Evolutionary conservation across 257 asterid genomes (phyloP).

Genomic region (Haberlea rhodopensis): DNA sequence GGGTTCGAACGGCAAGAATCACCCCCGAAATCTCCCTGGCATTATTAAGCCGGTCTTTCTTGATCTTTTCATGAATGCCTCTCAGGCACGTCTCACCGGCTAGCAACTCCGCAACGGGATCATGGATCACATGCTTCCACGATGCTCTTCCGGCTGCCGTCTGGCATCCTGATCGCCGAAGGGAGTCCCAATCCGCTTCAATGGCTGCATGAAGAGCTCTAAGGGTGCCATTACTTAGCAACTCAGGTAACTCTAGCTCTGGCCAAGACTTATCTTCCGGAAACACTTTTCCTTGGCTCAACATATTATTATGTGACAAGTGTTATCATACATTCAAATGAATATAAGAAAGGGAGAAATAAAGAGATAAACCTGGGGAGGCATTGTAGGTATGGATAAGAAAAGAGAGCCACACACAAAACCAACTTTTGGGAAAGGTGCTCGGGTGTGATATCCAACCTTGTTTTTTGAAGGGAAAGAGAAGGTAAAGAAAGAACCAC

Average conservation of each 20-base stretch:
- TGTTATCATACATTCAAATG: constrained; percentile 14
- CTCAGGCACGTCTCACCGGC: constrained; percentile 81
- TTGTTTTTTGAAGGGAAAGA: constrained; percentile 47
- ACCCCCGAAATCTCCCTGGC: constrained; percentile 91
- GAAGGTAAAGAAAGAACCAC: constrained; percentile 69
- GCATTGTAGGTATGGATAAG: constrained; percentile 57
- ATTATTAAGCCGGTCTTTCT: constrained; percentile 68
- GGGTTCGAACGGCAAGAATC: constrained; percentile 83
- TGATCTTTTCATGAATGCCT: constrained; percentile 71
- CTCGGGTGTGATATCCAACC: constrained; percentile 40
- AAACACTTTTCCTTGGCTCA: constrained; percentile 44
- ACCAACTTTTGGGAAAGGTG: constrained; percentile 51
- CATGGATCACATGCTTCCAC: constrained; percentile 76
- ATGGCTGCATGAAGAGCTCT: constrained; percentile 57
- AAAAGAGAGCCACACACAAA: constrained; percentile 88
- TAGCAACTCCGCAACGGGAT: constrained; percentile 80
- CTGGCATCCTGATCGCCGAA: constrained; percentile 80
- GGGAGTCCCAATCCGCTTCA: constrained; percentile 70
- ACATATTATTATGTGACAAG: constrained; percentile 37
- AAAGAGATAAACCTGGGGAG: constrained; percentile 37
- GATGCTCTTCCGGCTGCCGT: constrained; percentile 93
- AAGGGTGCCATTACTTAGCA: constrained; percentile 47
- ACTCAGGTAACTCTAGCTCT: constrained; percentile 51
- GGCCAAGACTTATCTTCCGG: constrained; percentile 50
- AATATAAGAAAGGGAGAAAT: constrained; percentile 28